phyloP scores from a whole-genome alignment of 2,329 filamentous ascomycete species.

The Hypoxylon sp. region DNA sequence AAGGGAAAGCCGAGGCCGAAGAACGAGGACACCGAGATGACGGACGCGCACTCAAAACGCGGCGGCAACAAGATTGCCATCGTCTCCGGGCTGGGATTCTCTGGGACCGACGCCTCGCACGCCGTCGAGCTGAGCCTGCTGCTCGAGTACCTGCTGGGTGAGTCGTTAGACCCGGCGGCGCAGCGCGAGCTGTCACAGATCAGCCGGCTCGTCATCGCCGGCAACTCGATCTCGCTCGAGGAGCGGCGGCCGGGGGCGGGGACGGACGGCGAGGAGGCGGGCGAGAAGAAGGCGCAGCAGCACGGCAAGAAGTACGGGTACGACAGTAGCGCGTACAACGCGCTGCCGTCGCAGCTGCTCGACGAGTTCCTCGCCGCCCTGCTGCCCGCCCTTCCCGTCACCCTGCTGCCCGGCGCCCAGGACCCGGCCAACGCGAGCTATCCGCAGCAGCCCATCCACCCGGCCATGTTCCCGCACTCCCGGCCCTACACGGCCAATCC shows the following conservation, averaged over 20 bases:
- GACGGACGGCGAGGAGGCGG: constrained; percentile 50
- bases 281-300: constrained; percentile 58
- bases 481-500: constrained; percentile 70
- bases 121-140: constrained; percentile 79
- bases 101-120: constrained; percentile 74
- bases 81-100: constrained; percentile 87
- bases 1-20: constrained; percentile 49
- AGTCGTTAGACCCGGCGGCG: constrained; percentile 68
- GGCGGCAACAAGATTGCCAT: constrained; percentile 74
- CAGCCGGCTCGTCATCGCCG: constrained; percentile 86
- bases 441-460: constrained; percentile 91
- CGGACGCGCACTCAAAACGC: constrained; percentile 47
- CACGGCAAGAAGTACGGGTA: constrained; percentile 97
- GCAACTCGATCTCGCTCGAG: constrained; percentile 76
- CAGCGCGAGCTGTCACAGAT: constrained; percentile 72
- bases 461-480: constrained; percentile 85
- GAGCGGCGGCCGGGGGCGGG: constrained; percentile 46
- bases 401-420: constrained; percentile 80
- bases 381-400: constrained; percentile 86
- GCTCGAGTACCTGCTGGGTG: constrained; percentile 86
- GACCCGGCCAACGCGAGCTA: constrained; percentile 91
- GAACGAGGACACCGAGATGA: constrained; percentile 66
- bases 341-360: constrained; percentile 81
- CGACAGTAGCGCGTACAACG: constrained; percentile 87
- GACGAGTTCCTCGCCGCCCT: constrained; percentile 84